Percentiles rank a stretch among this genome's conserved stretches.
These are phyloP conservation scores for Amniculicola lignicola DNA, from an alignment of 495 filamentous ascomycete genomes.

Conservation along the genomic window DNA sequence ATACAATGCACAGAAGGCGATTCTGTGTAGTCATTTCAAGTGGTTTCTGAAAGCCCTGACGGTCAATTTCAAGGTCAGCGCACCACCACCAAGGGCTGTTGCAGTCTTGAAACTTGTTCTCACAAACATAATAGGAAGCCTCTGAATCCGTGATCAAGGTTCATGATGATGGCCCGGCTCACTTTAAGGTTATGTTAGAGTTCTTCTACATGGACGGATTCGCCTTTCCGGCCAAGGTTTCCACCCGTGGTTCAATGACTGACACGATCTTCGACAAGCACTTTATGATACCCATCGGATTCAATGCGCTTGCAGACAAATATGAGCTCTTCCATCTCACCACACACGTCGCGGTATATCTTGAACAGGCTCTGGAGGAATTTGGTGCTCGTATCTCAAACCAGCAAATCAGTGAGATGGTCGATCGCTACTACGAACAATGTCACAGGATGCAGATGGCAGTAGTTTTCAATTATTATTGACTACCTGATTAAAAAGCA, in stretches of 20 bases:
- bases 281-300: neutral
- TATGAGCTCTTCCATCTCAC: too few species aligned
- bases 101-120: neutral
- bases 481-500: too few species aligned
- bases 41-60: neutral
- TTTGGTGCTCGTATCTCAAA: too few species aligned
- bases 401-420: too few species aligned
- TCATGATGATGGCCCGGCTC: neutral
- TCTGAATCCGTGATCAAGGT: neutral
- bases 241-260: too few species aligned
- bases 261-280: neutral
- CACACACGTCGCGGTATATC: too few species aligned
- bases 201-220: neutral
- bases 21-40: neutral
- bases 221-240: too few species aligned
- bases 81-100: neutral
- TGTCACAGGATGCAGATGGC: too few species aligned
- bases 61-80: neutral
- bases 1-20: neutral
- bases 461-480: too few species aligned
- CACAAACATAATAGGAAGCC: neutral
- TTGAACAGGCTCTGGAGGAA: too few species aligned
- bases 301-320: neutral
- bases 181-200: neutral
- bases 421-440: too few species aligned